phyloP scores from a whole-genome alignment of 306 rosid species.

The Sicyos edulis region DNA sequence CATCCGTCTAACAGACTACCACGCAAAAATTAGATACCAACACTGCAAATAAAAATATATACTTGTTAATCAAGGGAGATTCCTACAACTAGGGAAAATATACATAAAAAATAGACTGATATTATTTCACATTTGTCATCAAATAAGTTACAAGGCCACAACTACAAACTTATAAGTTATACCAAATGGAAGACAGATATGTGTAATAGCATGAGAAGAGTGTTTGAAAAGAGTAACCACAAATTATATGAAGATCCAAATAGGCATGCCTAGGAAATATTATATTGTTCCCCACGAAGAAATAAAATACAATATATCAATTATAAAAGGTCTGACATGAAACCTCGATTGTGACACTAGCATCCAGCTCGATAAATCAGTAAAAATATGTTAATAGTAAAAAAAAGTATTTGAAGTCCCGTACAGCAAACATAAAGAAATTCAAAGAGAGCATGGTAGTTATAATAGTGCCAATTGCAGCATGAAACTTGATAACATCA shows the following conservation, averaged over 20 bases:
- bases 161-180: background rate
- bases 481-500: background rate
- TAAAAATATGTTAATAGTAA: background rate
- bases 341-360: background rate
- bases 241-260: background rate
- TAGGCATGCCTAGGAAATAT: background rate
- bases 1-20: slow-evolving; percentile 37
- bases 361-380: background rate
- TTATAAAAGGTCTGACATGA: background rate
- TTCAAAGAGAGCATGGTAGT: background rate
- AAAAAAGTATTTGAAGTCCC: background rate
- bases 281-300: background rate
- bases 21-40: slow-evolving; percentile 20
- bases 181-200: background rate
- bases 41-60: slow-evolving; percentile 34
- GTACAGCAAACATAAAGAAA: background rate
- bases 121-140: background rate
- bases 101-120: background rate
- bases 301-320: background rate
- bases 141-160: background rate
- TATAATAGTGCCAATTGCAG: background rate
- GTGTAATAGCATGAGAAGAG: background rate
- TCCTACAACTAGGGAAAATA: background rate
- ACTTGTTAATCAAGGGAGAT: slow-evolving; percentile 20
- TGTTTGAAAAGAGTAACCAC: background rate